Evolutionary conservation across 1,284 basidiomycete genomes (phyloP).

Genomic region (Melampsora americana): DNA sequence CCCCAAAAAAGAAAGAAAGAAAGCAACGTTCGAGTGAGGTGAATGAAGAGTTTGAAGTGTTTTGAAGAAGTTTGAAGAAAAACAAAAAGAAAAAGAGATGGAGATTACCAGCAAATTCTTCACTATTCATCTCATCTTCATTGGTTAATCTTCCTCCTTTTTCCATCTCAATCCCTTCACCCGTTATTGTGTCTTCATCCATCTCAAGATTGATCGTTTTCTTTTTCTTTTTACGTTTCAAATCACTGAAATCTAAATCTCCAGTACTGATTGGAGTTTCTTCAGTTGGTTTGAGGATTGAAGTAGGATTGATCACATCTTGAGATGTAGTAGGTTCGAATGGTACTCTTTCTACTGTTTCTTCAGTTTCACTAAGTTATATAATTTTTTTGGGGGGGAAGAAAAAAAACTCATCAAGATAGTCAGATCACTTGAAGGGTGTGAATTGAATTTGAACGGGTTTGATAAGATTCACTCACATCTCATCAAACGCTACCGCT

Average conservation of each 20-base stretch:
- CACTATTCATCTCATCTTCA: slow-evolving; percentile 18
- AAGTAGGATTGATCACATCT: slow-evolving; percentile 17
- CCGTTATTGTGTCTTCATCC: slow-evolving; percentile 21
- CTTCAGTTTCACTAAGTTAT: slow-evolving; percentile 5
- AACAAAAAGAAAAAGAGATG: not conserved
- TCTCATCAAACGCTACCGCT: slow-evolving; percentile 73
- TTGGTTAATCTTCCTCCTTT: slow-evolving; percentile 10
- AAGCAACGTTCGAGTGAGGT: no score
- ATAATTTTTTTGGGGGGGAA: no score
- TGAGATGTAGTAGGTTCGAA: slow-evolving; percentile 46
- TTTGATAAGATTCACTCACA: slow-evolving; percentile 60
- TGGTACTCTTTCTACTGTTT: slow-evolving; percentile 16
- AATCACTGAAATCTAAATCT: slow-evolving; percentile 68
- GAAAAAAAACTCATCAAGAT: no score
- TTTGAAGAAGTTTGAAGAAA: no score
- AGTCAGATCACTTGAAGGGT: no score
- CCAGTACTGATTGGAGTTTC: slow-evolving; percentile 45
- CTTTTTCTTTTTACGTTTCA: slow-evolving; percentile 66
- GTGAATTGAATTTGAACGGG: no score
- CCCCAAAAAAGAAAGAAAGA: not conserved
- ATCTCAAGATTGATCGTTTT: slow-evolving; percentile 27
- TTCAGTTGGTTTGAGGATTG: slow-evolving; percentile 39
- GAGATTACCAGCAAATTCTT: slow-evolving; percentile 37
- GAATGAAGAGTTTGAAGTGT: not conserved
- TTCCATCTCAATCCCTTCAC: not conserved